Conservation (phyloP, 2,329 filamentous ascomycete species). For the Cercospora zeae-maydis region DNA sequence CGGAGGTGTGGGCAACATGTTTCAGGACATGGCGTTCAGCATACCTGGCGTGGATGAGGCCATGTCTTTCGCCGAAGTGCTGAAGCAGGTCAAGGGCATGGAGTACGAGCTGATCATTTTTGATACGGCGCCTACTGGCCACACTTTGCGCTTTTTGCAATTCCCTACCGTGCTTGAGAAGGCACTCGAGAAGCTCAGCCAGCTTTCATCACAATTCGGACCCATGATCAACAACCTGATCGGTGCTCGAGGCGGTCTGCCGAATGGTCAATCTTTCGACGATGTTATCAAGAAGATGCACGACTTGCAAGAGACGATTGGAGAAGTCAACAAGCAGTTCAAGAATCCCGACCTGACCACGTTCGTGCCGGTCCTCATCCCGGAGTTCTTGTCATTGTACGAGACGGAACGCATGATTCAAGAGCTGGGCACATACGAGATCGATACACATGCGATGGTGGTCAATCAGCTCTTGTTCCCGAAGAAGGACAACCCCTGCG, state of each 20-base stretch:
- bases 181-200: constrained; percentile 92
- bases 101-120: constrained; percentile 99
- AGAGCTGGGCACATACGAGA: constrained; percentile 86
- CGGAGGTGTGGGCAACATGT: constrained; percentile 81
- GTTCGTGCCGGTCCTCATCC: constrained; percentile 97
- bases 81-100: constrained; percentile 98
- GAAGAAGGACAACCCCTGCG: constrained; percentile 76
- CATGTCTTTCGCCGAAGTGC: constrained; percentile 98
- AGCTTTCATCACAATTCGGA: constrained; percentile 89
- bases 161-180: constrained; percentile 98
- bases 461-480: constrained; percentile 98
- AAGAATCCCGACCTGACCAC: constrained; percentile 94
- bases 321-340: constrained; percentile 96
- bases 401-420: constrained; percentile 99
- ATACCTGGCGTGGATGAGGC: constrained; percentile 98
- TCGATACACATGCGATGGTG: constrained; percentile 95
- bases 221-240: constrained; percentile 93
- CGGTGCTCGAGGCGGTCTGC: constrained; percentile 70
- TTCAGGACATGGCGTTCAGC: constrained; percentile 96
- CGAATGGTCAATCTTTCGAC: constrained; percentile 87
- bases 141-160: constrained; percentile 96
- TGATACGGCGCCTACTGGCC: constrained; percentile 95
- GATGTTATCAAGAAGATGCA: constrained; percentile 96
- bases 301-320: constrained; percentile 84
- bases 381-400: constrained; percentile 93